Percentiles rank a stretch among this genome's conserved stretches.
Conservation (phyloP, 768 basidiomycete species). For the Kwoniella sp. region DNA sequence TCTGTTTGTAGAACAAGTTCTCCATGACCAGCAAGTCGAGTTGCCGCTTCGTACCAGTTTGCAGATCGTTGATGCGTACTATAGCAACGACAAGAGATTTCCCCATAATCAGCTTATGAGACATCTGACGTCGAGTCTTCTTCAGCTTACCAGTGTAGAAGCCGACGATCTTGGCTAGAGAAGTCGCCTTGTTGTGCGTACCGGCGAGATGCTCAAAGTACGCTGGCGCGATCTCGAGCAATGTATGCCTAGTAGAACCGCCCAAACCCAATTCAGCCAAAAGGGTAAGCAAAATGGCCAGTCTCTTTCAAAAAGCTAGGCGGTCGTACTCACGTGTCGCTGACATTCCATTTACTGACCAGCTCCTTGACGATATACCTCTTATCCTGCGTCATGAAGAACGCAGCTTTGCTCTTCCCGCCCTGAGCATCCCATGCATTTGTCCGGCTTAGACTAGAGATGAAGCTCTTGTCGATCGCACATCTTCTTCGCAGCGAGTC, state of each 20-base stretch:
- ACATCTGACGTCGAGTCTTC: no score
- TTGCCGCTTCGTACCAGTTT: conserved; percentile 69
- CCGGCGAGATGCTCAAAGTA: conserved; percentile 79
- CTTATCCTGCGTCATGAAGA: conserved; percentile 79
- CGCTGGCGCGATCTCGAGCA: conserved; percentile 74
- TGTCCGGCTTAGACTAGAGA: conserved; percentile 66
- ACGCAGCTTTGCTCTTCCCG: conserved; percentile 77
- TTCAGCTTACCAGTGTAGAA: conserved; percentile 65
- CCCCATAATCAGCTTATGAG: no score
- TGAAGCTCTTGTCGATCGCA: conserved; percentile 66
- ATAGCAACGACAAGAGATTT: no score
- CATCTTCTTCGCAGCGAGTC: conserved; percentile 68
- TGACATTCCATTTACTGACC: conserved; percentile 83
- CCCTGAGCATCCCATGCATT: conserved; percentile 71
- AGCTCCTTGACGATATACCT: conserved; percentile 81
- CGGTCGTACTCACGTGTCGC: conserved; percentile 68
- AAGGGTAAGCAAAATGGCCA: neutral
- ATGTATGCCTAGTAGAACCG: conserved; percentile 70
- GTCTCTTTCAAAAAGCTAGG: no score
- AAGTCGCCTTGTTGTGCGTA: conserved; percentile 68
- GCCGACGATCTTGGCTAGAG: conserved; percentile 76
- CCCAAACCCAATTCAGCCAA: conserved; percentile 11
- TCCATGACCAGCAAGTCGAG: conserved; percentile 83
- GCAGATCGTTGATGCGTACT: conserved; percentile 72
- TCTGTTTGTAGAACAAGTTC: conserved; percentile 74